Base-by-base conservation (phyloP, 805 yeast genomes). In the Candida corydali region DNA sequence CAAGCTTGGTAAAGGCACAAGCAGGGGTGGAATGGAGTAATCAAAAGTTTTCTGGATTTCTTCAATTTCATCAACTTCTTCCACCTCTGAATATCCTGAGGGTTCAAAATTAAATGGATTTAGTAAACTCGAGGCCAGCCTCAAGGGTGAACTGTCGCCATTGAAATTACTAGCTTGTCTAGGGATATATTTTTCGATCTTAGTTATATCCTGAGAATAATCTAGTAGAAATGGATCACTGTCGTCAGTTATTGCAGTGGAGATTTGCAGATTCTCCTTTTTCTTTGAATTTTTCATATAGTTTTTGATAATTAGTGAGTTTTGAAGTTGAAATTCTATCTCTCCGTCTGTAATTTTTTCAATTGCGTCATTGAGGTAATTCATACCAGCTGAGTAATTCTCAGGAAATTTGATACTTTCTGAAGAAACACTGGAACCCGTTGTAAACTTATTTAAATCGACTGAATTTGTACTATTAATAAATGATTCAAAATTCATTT, bases 1-100 rank as follows among this genome's bases (percentile, higher is more conserved):
- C 5, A 80, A 50, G 39, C 78, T 85, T 0, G 93, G 89, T 4
- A 80, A 51, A 2, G 80, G 78, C n/a, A 48, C 38, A 1, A 65
- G 39, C 47, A 46, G 57, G 0, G 62, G 63, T 1, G 72, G 69
- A 16, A 55, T 54, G 17, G 49, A 48, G n/a, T 36, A 23, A 32
- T 32, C 34, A 43, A 41, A 7, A 42, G 22, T 11, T 42, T 44
- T 8, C 44, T 46, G 16, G 2, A 18, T 30, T 18, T 23, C 18
- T 12, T 24, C n/a, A 16, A 23, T 5, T 17, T n/a, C 20, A 4
- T 23, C 17, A 15, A 10, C 22, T 7, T 32, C 30, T 33, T 23
- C 30, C 12, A 7, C 23, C 11, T 17, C 11, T 15, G 17, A 30
- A 7, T 12, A 5, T 5, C 15, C 5, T 7, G 17, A 16, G 15